Percentiles rank a stretch among this genome's conserved stretches.
phyloP scores from a whole-genome alignment of 2,329 filamentous ascomycete genomes.

The Colletotrichum sp. region DNA sequence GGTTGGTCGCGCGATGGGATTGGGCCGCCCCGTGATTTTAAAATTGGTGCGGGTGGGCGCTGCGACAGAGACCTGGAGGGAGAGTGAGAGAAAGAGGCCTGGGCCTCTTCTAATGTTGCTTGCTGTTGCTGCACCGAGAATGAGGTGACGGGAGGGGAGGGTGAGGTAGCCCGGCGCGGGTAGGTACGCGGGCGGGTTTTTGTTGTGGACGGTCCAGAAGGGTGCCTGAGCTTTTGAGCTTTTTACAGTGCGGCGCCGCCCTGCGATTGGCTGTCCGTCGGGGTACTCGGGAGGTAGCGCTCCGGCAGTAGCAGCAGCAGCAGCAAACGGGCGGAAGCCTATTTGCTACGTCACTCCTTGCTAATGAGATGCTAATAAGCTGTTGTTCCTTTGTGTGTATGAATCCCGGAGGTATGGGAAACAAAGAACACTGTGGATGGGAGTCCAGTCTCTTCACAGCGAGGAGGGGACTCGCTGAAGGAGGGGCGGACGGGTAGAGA shows the following conservation, averaged over 20 bases:
- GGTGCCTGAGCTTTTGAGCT: background rate
- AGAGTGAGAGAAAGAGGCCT: background rate
- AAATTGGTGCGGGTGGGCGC: conserved; percentile 13
- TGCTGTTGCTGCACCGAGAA: background rate
- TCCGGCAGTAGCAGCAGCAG: background rate
- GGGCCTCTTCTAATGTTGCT: background rate
- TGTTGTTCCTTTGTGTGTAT: background rate
- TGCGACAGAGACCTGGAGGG: background rate
- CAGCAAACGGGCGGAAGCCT: background rate
- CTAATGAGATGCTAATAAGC: background rate
- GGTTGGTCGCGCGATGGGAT: conserved; percentile 13
- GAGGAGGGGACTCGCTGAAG: background rate
- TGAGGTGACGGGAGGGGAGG: background rate
- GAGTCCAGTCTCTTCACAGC: background rate
- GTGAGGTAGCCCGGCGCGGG: background rate
- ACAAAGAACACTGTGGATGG: background rate
- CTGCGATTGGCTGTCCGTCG: conserved; percentile 1
- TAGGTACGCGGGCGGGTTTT: background rate
- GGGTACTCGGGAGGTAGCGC: background rate
- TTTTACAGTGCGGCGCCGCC: background rate
- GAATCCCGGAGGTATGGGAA: background rate
- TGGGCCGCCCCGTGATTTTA: conserved; percentile 16
- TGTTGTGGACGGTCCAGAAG: background rate
- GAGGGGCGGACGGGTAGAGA: background rate
- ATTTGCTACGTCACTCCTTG: conserved; percentile 1